Percentiles rank a stretch among this genome's conserved stretches.
phyloP scores from a whole-genome alignment of 2,329 filamentous ascomycete species.

The Nemania diffusa region DNA sequence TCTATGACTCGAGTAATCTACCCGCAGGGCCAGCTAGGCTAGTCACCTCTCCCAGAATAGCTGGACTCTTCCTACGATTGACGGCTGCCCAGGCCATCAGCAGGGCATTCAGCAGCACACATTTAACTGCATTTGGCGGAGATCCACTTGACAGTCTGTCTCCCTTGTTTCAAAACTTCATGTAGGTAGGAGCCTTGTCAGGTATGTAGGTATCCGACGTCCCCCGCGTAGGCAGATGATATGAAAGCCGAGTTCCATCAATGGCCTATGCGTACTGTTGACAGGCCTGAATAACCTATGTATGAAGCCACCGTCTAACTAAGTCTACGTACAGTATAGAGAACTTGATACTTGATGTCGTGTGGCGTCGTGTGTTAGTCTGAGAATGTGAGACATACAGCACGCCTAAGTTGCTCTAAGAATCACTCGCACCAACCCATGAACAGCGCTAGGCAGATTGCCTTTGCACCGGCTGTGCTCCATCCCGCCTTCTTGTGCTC shows the following conservation, averaged over 20 bases:
- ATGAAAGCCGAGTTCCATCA: background rate
- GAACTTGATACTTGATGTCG: background rate
- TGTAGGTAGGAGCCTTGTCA: background rate
- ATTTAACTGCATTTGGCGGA: background rate
- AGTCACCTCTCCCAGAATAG: background rate
- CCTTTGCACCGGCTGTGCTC: background rate
- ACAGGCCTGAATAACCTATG: no score
- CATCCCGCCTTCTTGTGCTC: background rate
- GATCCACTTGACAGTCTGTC: background rate
- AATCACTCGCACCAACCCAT: constrained; percentile 14
- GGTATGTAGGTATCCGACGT: background rate
- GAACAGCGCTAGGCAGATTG: constrained; percentile 9
- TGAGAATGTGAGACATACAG: constrained; percentile 2
- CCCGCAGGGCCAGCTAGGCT: background rate
- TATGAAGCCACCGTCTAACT: background rate
- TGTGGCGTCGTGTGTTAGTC: constrained; percentile 21
- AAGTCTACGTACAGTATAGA: background rate
- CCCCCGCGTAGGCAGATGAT: background rate
- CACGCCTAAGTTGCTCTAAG: constrained; percentile 3
- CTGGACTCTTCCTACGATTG: background rate
- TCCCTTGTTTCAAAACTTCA: background rate
- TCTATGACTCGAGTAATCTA: background rate
- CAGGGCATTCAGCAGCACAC: no score
- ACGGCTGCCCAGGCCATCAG: background rate
- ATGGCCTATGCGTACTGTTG: no score